These are phyloP conservation scores for Taxawa tesnikishii DNA, from an alignment of 2,329 filamentous ascomycete genomes.

Conservation along the genomic window DNA sequence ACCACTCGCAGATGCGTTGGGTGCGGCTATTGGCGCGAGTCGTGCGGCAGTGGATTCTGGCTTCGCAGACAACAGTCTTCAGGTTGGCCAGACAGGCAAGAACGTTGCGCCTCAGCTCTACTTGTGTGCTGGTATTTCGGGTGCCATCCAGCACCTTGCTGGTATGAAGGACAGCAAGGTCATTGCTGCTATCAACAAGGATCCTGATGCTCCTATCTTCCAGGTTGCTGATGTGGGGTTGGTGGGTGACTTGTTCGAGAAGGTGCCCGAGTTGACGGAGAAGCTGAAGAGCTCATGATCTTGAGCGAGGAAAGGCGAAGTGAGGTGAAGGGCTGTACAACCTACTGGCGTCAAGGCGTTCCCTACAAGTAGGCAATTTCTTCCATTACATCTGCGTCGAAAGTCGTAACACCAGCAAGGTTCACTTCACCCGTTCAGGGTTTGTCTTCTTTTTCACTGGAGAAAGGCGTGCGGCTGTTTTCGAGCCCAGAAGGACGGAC, in stretches of 20 bases:
- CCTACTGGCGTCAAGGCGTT: no score
- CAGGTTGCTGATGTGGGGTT: slow-evolving; percentile 93
- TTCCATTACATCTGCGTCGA: no score
- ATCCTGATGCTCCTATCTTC: slow-evolving; percentile 93
- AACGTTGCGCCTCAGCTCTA: slow-evolving; percentile 95
- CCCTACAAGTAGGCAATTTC: no score
- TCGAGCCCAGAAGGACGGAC: no score
- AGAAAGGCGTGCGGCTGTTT: no score
- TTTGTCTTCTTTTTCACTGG: no score
- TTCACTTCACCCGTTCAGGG: no score
- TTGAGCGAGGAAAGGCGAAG: no score
- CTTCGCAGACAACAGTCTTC: slow-evolving; percentile 95
- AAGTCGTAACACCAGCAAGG: no score
- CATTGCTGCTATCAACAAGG: slow-evolving; percentile 98
- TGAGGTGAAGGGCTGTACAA: no score
- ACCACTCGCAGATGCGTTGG: slow-evolving; percentile 81
- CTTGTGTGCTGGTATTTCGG: slow-evolving; percentile 88
- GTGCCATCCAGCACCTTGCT: slow-evolving; percentile 93
- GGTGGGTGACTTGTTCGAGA: slow-evolving; percentile 86
- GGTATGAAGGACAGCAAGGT: slow-evolving; percentile 99
- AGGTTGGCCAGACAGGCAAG: slow-evolving; percentile 97
- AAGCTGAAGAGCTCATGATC: slow-evolving; percentile 59
- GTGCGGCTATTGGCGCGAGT: slow-evolving; percentile 91
- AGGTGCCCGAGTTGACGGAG: slow-evolving; percentile 87
- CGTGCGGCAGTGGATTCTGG: slow-evolving; percentile 93